Percentiles rank a stretch among this genome's conserved stretches.
These are phyloP conservation scores for Beauveria brongniartii DNA, from an alignment of 2,329 filamentous ascomycete genomes.

Conservation along the genomic window DNA sequence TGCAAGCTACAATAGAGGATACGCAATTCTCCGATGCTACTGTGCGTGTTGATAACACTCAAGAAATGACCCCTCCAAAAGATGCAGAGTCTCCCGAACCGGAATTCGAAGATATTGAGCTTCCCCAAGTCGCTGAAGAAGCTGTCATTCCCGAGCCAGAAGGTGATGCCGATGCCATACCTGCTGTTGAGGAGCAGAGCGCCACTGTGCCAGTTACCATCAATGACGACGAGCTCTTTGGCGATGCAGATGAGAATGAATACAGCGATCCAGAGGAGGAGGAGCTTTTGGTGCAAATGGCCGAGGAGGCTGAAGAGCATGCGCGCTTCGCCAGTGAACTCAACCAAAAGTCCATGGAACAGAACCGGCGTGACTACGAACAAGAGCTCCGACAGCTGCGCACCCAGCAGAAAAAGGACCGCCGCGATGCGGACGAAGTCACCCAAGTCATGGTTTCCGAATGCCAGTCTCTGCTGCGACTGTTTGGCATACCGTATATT, in stretches of 20 bases:
- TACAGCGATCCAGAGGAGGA: constrained; percentile 88
- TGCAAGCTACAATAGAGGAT: neutral
- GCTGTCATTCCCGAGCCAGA: neutral
- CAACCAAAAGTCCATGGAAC: constrained; percentile 62
- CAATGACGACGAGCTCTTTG: constrained; percentile 34
- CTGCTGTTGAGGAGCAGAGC: neutral
- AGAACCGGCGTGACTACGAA: constrained; percentile 76
- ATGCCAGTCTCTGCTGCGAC: constrained; percentile 79
- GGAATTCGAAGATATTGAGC: constrained; percentile 30
- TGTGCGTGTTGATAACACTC: neutral
- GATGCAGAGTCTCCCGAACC: constrained; percentile 17
- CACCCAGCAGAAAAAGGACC: constrained; percentile 92
- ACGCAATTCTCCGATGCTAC: neutral
- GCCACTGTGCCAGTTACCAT: neutral
- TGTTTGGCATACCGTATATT: constrained; percentile 93
- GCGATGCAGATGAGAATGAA: constrained; percentile 60
- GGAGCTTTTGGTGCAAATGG: constrained; percentile 77
- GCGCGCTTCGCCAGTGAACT: constrained; percentile 84
- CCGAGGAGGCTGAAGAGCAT: constrained; percentile 86
- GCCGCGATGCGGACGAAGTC: constrained; percentile 92
- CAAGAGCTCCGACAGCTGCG: constrained; percentile 78
- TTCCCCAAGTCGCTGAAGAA: constrained; percentile 14
- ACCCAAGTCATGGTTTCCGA: constrained; percentile 94
- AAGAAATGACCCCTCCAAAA: neutral
- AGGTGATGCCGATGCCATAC: no score